Evolutionary conservation across 2,329 filamentous ascomycete species (phyloP).

Genomic region (Periglandula ipomoeae): DNA sequence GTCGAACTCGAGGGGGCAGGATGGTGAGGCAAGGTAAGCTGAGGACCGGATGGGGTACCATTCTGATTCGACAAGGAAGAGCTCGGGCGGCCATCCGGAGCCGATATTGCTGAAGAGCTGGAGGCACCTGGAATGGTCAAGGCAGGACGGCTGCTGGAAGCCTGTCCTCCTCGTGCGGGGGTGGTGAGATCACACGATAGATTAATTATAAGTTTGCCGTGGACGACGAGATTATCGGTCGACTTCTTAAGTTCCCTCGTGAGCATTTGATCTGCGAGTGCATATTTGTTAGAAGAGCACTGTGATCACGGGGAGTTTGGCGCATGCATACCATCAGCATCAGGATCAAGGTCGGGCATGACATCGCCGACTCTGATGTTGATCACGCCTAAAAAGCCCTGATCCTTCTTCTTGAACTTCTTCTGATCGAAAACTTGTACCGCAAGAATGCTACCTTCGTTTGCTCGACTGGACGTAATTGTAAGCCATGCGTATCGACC

Average conservation of each 20-base stretch:
- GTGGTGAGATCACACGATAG: slow-evolving; percentile 79
- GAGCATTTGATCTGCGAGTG: slow-evolving; percentile 85
- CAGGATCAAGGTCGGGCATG: slow-evolving; percentile 72
- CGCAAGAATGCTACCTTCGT: slow-evolving; percentile 91
- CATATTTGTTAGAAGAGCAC: slow-evolving; percentile 16
- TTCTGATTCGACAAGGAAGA: slow-evolving; percentile 44
- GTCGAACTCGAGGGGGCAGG: slow-evolving; percentile 39
- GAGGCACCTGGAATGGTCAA: slow-evolving; percentile 35
- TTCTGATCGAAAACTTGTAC: slow-evolving; percentile 99
- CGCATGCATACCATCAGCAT: slow-evolving; percentile 68
- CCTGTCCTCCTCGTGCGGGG: slow-evolving; percentile 48
- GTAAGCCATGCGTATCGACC: not conserved
- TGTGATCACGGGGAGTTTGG: not conserved
- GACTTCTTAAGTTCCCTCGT: slow-evolving; percentile 96
- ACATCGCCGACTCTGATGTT: slow-evolving; percentile 94
- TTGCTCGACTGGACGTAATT: slow-evolving; percentile 57
- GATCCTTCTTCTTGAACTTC: slow-evolving; percentile 99
- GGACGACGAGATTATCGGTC: slow-evolving; percentile 93
- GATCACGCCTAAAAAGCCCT: slow-evolving; percentile 95
- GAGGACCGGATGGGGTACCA: slow-evolving; percentile 30
- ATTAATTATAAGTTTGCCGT: slow-evolving; percentile 95
- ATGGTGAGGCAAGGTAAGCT: slow-evolving; percentile 34
- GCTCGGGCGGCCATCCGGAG: slow-evolving; percentile 40
- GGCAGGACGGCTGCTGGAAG: slow-evolving; percentile 37
- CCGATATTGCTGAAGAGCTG: slow-evolving; percentile 32